phyloP scores from a whole-genome alignment of 768 basidiomycete genomes.

The Mycena vulgaris region DNA sequence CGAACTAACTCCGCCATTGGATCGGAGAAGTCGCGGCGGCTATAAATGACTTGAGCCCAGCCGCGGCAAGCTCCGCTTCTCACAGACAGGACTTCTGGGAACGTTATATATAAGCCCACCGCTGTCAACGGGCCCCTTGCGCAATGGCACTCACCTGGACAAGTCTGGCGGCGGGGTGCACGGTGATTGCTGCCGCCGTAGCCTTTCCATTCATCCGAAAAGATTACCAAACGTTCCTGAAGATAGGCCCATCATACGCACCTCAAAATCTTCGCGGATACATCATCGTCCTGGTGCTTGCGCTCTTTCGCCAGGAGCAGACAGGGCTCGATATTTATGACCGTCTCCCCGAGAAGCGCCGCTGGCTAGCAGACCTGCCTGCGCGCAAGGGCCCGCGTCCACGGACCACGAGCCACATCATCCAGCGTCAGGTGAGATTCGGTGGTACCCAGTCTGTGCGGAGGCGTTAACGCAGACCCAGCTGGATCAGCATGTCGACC shows the following conservation, averaged over 20 bases:
- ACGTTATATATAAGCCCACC: not conserved
- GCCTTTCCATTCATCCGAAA: constrained; percentile 29
- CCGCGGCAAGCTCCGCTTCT: no score
- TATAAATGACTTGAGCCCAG: no score
- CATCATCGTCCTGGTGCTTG: constrained; percentile 32
- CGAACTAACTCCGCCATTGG: no score
- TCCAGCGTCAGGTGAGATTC: constrained; percentile 30
- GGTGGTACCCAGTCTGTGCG: not conserved
- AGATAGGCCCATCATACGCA: constrained; percentile 32
- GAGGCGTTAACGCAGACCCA: not conserved
- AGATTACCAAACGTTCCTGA: constrained; percentile 30
- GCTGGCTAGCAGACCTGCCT: constrained; percentile 28
- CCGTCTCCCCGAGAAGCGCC: constrained; percentile 31
- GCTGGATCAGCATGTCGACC: constrained; percentile 22
- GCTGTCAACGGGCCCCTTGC: not conserved
- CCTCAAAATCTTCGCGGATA: constrained; percentile 34
- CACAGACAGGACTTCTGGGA: no score
- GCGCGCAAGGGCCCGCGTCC: constrained; percentile 23
- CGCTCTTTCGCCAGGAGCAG: constrained; percentile 29
- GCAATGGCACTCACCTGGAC: constrained; percentile 16
- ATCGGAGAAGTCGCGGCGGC: no score
- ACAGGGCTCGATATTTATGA: constrained; percentile 28
- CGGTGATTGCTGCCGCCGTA: constrained; percentile 20
- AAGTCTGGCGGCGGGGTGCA: not conserved
- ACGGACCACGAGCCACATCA: constrained; percentile 32